Evolutionary conservation across 2,329 filamentous ascomycete species (phyloP), one percentile per base, ranked within the genome.

Genomic region (Lecanoromycetidae sp.): DNA sequence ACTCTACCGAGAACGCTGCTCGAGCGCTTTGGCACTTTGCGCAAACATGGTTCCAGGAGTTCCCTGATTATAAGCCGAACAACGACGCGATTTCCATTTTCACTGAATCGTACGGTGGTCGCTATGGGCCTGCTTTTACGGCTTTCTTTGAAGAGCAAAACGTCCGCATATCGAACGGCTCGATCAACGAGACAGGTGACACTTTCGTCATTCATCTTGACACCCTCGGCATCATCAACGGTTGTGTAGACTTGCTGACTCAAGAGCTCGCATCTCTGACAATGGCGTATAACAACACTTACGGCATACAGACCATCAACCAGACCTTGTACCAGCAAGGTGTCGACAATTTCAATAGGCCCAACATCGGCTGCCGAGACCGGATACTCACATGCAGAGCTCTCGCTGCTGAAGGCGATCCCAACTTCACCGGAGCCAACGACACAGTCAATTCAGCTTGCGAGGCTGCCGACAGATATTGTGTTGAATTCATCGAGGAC

Each of bases 21-120:
- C 66, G 69, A 51, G 69, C 71, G 7, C 61, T 77, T 4, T 79
- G 76, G 76, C 68, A 74, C 55, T 77, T 79, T 59, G 68, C 73
- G 0, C 76, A 79, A 57, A 69, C 70, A 1, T 84, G 79, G 68
- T 76, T 79, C 46, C 67, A 73, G 4, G 71, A 76, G 25, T 84
- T 84, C 49, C 78, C 77, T 0, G 68, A 71, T 25, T 82, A 83
- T 57, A 70, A 74, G 57, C 71, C 72, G 3, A 71, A 72, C 35
- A 72, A 80, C 50, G 72, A 77, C 38, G 61, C 61, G 15, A 61
- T 70, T 29, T 67, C 64, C 51, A 63, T 70, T 40, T 69, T 66
- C 65, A 68, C 66, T 1, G 66, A 69, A 54, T 68, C 66, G 17
- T 69, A 68, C 35, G 68, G 68, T 23, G 68, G 68, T 3, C 63